These are phyloP conservation scores for Pichia sp. DNA, from an alignment of 1,139 yeast species.

Conservation along the genomic window DNA sequence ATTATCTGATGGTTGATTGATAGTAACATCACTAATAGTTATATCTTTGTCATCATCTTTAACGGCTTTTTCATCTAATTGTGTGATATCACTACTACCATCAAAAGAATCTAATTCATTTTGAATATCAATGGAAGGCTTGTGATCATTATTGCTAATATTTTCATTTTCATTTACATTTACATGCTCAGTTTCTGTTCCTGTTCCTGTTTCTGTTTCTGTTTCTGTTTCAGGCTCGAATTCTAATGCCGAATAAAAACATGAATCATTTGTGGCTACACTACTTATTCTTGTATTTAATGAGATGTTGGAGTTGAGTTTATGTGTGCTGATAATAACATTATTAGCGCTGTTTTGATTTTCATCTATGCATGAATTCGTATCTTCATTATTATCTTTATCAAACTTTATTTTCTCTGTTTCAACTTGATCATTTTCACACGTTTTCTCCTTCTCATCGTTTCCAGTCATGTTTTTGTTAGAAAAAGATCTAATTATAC, in stretches of 20 bases:
- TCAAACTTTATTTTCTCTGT: neutral
- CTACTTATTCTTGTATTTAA: neutral
- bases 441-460: neutral
- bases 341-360: neutral
- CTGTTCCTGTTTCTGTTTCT: neutral
- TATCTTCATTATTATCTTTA: neutral
- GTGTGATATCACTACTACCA: neutral
- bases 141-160: neutral
- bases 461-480: constrained; percentile 9
- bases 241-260: neutral
- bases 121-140: neutral
- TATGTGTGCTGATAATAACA: too few species aligned
- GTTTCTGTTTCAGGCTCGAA: neutral
- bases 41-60: neutral
- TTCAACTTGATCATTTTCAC: too few species aligned
- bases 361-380: neutral
- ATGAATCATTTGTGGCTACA: neutral
- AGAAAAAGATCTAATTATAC: constrained; percentile 19
- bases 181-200: neutral
- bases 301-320: neutral
- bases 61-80: neutral
- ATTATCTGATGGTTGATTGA: neutral
- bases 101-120: neutral
- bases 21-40: neutral
- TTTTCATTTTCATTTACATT: neutral